Evolutionary conservation across 1,139 yeast genomes (phyloP).

Genomic region (Yamadazyma blattariae): DNA sequence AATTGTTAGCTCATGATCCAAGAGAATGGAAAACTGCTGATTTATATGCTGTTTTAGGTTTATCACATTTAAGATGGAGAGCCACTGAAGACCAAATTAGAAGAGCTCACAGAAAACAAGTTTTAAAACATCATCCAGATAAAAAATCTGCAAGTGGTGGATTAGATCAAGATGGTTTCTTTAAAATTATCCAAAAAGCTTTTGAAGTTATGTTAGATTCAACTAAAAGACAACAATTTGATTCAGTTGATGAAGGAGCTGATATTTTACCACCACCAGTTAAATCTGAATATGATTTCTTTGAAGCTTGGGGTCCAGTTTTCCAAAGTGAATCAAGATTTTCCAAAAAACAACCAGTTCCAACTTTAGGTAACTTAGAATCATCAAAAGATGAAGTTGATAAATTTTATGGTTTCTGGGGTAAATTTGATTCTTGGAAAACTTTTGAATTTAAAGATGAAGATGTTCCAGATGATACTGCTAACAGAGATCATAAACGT

Average conservation of each 20-base stretch:
- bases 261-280: constrained; percentile 76
- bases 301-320: constrained; percentile 89
- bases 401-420: constrained; percentile 86
- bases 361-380: constrained; percentile 67
- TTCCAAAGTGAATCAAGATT: constrained; percentile 89
- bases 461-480: constrained; percentile 98
- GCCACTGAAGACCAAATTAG: constrained; percentile 94
- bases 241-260: constrained; percentile 90
- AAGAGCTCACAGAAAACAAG: constrained; percentile 96
- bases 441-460: constrained; percentile 97
- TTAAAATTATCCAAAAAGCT: constrained; percentile 97
- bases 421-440: constrained; percentile 98
- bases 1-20: constrained; percentile 85
- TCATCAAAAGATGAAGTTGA: constrained; percentile 83
- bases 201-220: constrained; percentile 88
- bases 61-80: constrained; percentile 84
- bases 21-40: constrained; percentile 98
- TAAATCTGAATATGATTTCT: constrained; percentile 69
- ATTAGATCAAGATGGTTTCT: constrained; percentile 92
- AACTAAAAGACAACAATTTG: constrained; percentile 84
- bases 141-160: constrained; percentile 88
- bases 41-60: constrained; percentile 92
- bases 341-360: constrained; percentile 88
- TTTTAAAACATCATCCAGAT: constrained; percentile 96
- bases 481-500: constrained; percentile 99